Conservation (phyloP, 176 grass and related monocot genomes). For the Alopecurus myosuroides region DNA sequence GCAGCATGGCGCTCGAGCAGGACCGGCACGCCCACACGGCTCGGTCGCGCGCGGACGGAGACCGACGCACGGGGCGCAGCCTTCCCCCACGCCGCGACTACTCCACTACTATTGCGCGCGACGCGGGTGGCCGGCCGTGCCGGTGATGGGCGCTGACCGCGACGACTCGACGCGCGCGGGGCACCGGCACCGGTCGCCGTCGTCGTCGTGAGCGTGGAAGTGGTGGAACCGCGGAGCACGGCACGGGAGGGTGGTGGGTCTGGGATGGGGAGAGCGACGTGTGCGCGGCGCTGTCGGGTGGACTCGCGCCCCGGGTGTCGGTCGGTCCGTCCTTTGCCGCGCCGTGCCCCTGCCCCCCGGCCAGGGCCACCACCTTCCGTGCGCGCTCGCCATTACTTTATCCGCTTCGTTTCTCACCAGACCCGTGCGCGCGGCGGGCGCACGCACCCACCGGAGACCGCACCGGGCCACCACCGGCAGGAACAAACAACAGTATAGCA, state of each 20-base stretch:
- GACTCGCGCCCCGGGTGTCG: constrained; percentile 10
- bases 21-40: neutral
- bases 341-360: neutral
- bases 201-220: neutral
- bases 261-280: neutral
- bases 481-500: neutral
- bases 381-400: neutral
- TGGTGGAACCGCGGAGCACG: neutral
- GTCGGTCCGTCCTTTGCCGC: neutral
- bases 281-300: constrained; percentile 25
- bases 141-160: neutral
- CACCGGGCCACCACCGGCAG: neutral
- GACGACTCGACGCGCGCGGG: neutral
- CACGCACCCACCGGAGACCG: neutral
- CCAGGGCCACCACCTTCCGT: too few relatives aligned
- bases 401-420: neutral
- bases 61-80: neutral
- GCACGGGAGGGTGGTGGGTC: neutral
- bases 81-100: neutral
- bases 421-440: neutral
- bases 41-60: too few relatives aligned
- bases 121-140: neutral
- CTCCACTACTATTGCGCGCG: neutral
- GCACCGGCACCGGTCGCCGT: neutral
- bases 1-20: neutral